Conservation (phyloP, 148 eudicot species). For the Rhododendron simsii region DNA sequence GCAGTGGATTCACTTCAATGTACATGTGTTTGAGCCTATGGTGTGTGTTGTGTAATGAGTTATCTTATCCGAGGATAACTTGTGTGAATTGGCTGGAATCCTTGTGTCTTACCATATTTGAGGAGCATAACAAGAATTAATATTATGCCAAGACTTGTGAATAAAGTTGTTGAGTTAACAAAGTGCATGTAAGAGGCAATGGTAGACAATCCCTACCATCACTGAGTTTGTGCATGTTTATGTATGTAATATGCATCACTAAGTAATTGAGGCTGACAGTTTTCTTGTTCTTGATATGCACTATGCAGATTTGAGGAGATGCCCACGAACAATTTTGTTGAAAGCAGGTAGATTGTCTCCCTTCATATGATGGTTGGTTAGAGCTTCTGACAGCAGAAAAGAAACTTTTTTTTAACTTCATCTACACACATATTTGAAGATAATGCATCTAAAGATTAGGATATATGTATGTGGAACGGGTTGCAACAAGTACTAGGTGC, state of each 20-base stretch:
- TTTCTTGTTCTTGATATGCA: background rate
- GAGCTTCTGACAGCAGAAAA: background rate
- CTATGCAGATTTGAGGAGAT: conserved; percentile 88
- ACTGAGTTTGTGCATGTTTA: background rate
- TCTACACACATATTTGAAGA: background rate
- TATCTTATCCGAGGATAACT: background rate
- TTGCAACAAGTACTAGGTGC: background rate
- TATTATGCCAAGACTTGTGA: background rate
- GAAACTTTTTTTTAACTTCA: background rate
- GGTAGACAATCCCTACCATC: background rate
- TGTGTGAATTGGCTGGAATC: background rate
- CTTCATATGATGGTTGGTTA: background rate
- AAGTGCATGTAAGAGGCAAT: background rate
- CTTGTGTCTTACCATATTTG: background rate
- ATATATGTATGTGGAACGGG: background rate
- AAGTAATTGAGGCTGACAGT: background rate
- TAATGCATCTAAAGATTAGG: background rate
- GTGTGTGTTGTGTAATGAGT: background rate
- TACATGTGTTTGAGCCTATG: background rate
- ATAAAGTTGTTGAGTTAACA: background rate
- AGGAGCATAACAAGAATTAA: background rate
- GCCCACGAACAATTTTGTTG: conserved; percentile 88
- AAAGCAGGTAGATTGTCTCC: conserved; percentile 66
- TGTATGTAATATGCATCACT: background rate
- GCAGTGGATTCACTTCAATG: background rate